These are phyloP conservation scores for Lactifluus pinguis DNA, from an alignment of 768 basidiomycete species.

Conservation along the genomic window DNA sequence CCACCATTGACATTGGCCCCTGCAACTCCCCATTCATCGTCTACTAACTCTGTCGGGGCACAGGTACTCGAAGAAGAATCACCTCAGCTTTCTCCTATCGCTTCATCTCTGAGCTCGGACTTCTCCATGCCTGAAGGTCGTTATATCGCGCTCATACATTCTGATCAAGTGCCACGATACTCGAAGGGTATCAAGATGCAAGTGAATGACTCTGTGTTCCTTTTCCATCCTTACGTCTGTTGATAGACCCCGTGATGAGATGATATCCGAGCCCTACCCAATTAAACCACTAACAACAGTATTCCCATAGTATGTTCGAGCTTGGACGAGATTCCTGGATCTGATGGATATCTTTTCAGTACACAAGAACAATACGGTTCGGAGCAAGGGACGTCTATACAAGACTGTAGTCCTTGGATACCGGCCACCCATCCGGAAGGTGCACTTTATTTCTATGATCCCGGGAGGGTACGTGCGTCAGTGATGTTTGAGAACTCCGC, in stretches of 20 bases:
- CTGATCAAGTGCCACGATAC: slow-evolving; percentile 13
- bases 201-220: neutral
- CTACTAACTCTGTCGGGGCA: neutral
- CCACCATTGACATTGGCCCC: neutral
- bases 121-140: neutral
- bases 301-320: neutral
- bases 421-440: slow-evolving; percentile 51
- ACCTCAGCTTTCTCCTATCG: too few species aligned
- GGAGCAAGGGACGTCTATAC: neutral
- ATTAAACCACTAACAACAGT: neutral
- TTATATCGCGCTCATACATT: neutral
- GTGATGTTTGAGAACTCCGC: neutral
- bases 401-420: slow-evolving; percentile 30
- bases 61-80: neutral
- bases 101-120: neutral
- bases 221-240: neutral
- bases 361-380: neutral
- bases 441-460: slow-evolving; percentile 45
- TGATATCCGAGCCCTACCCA: neutral
- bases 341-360: neutral
- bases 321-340: neutral
- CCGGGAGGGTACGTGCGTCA: slow-evolving; percentile 31
- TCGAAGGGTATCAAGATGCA: neutral
- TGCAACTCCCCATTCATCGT: neutral
- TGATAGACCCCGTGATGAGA: neutral